These are phyloP conservation scores for Arabidopsis hybrid DNA, from an alignment of 441 rosid genomes.

Conservation along the genomic window DNA sequence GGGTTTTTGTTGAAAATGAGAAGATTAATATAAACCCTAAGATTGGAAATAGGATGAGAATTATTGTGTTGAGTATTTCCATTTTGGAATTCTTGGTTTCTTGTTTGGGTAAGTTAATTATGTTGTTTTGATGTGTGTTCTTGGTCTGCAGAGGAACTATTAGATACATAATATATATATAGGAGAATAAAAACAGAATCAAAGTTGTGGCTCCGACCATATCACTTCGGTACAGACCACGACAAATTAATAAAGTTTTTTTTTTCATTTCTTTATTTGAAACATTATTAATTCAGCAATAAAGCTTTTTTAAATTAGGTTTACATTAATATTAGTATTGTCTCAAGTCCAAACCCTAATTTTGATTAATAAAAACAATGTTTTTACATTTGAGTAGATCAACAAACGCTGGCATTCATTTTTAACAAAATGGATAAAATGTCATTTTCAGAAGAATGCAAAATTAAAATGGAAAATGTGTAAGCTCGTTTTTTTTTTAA, in stretches of 20 bases:
- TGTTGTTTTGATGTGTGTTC: constrained; percentile 11
- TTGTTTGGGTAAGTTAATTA: constrained; percentile 14
- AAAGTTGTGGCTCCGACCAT: constrained; percentile 41
- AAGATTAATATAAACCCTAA: constrained; percentile 27
- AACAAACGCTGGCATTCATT: no score
- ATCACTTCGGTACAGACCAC: constrained; percentile 8
- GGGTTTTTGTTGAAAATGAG: constrained; percentile 22
- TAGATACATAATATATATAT: constrained; percentile 3
- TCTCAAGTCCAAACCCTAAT: neutral
- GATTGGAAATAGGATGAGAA: constrained; percentile 14
- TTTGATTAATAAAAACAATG: no score
- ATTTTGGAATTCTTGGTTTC: constrained; percentile 20
- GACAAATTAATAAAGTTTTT: neutral
- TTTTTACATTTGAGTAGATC: no score
- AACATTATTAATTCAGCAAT: no score
- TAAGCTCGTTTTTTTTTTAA: constrained; percentile 2
- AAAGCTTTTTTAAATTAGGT: no score
- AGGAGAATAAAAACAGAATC: constrained; percentile 11
- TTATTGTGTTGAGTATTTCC: constrained; percentile 17
- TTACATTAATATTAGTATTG: neutral
- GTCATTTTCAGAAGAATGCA: neutral
- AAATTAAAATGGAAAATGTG: neutral
- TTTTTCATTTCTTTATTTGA: neutral
- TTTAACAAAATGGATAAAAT: neutral
- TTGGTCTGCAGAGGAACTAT: constrained; percentile 13